These are phyloP conservation scores for Saturnispora saitoi DNA, from an alignment of 805 yeast species.

Conservation along the genomic window DNA sequence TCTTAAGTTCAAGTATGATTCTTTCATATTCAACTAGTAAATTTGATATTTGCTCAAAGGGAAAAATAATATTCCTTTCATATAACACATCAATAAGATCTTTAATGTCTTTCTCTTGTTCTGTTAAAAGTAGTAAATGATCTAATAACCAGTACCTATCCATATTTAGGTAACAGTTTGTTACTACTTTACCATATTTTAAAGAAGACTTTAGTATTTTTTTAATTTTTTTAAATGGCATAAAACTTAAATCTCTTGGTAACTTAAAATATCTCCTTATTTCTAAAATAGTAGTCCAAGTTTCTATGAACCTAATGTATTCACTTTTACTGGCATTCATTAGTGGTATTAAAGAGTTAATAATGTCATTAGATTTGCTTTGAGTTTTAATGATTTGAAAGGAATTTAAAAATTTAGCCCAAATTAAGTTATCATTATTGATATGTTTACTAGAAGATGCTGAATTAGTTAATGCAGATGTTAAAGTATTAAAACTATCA, in stretches of 20 bases:
- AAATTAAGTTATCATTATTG: neutral
- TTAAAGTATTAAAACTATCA: neutral
- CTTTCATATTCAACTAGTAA: slow-evolving; percentile 7
- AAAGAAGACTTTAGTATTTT: slow-evolving; percentile 13
- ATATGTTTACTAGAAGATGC: neutral
- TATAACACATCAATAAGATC: slow-evolving; percentile 6
- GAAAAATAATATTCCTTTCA: slow-evolving; percentile 4
- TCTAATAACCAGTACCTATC: slow-evolving; percentile 10
- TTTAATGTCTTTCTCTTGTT: slow-evolving; percentile 8
- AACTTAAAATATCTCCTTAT: slow-evolving; percentile 20
- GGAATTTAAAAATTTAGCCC: neutral
- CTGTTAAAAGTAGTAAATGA: slow-evolving; percentile 13
- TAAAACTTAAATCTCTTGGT: slow-evolving; percentile 18
- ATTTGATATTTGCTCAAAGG: slow-evolving; percentile 11
- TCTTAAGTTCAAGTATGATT: slow-evolving; percentile 3
- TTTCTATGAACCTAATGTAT: neutral
- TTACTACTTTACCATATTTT: slow-evolving; percentile 9
- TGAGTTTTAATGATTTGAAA: neutral
- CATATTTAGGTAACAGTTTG: neutral
- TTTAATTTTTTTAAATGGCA: slow-evolving; percentile 18
- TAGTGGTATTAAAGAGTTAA: slow-evolving; percentile 1
- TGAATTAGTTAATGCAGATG: neutral
- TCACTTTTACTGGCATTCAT: neutral
- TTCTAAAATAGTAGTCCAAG: slow-evolving; percentile 15
- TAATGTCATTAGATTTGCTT: neutral